Base-by-base conservation (phyloP, 2,329 filamentous ascomycete species). In the Tolypocladium ovalisporum region DNA sequence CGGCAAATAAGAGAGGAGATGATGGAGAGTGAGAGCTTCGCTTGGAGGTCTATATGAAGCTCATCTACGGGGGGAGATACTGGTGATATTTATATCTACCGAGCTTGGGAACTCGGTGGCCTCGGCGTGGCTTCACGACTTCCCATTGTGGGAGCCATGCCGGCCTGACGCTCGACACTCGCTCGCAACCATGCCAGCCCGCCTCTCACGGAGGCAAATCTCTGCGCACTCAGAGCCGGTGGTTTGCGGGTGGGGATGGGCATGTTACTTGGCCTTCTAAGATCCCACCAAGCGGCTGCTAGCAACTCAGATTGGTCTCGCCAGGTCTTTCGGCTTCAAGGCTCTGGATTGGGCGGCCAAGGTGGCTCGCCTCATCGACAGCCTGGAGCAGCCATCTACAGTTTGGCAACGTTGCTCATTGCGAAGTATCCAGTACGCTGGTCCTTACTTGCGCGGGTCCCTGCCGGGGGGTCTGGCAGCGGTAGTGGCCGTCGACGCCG, bases 331-430 rank as follows among this genome's bases (percentile, higher is more conserved):
- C 35, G 27, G 49, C 42, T 22, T 35, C 37, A 22, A 49, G 44
- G 24, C n/a, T 49, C 15, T 3, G 17, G 17, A n/a, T 29, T 6
- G 9, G 44, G 27, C 27, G 44, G 15, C 9, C 19, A n/a, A 12
- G 29, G 29, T 34, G 10, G 29, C 19, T 22, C 29, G 29, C 32
- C 17, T 34, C n/a, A n/a, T 29, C 10, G 19, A 34, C 17, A 51
- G 13, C 47, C 13, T 6, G 47, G 29, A 34, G 29, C 29, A 34
- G 47, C 4, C 29, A 22, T 34, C 27, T 4, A n/a, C 17, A 58
- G 37, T 22, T 15, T 55, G 36, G 59, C 57, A 58, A 60, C 59
- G 59, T 60, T 60, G 59, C 57, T 55, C 24, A 52, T 34, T 35
- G 15, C 19, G 8, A 12, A 12, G 39, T 32, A 39, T 7, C 2